Evolutionary conservation across 2,329 filamentous ascomycete genomes (phyloP).

Genomic region (Chaetomiaceae sp.): DNA sequence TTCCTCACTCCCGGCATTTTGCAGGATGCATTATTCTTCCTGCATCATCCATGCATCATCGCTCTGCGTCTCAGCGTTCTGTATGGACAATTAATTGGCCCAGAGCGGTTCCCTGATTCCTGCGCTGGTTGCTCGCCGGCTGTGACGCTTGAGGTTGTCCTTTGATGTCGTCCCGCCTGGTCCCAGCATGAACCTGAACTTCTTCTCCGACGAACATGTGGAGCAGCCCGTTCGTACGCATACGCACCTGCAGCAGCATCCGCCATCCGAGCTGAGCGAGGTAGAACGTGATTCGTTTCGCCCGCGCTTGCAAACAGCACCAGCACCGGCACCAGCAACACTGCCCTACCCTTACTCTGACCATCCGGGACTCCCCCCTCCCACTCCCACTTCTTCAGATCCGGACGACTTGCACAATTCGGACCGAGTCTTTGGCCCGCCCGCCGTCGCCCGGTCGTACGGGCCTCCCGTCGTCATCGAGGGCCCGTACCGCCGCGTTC

Average conservation of each 20-base stretch:
- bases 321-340: neutral
- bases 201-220: slow-evolving; percentile 32
- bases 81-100: slow-evolving; percentile 33
- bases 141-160: slow-evolving; percentile 16
- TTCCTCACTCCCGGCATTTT: slow-evolving; percentile 22
- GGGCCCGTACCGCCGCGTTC: slow-evolving; percentile 20
- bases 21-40: slow-evolving; percentile 29
- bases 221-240: slow-evolving; percentile 26
- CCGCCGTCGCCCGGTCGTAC: slow-evolving; percentile 24
- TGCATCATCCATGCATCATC: slow-evolving; percentile 25
- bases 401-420: slow-evolving; percentile 41
- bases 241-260: slow-evolving; percentile 13
- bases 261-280: slow-evolving; percentile 18
- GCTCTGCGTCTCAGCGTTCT: slow-evolving; percentile 18
- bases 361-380: slow-evolving; percentile 11
- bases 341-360: neutral
- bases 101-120: slow-evolving; percentile 18
- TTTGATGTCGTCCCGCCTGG: neutral
- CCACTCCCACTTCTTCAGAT: slow-evolving; percentile 28
- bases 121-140: neutral
- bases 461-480: slow-evolving; percentile 22
- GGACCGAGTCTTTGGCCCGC: slow-evolving; percentile 34
- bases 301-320: slow-evolving; percentile 1
- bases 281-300: neutral
- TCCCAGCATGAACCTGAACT: slow-evolving; percentile 35